phyloP scores from a whole-genome alignment of 2,329 filamentous ascomycete genomes.

The Cladophialophora psammophila region DNA sequence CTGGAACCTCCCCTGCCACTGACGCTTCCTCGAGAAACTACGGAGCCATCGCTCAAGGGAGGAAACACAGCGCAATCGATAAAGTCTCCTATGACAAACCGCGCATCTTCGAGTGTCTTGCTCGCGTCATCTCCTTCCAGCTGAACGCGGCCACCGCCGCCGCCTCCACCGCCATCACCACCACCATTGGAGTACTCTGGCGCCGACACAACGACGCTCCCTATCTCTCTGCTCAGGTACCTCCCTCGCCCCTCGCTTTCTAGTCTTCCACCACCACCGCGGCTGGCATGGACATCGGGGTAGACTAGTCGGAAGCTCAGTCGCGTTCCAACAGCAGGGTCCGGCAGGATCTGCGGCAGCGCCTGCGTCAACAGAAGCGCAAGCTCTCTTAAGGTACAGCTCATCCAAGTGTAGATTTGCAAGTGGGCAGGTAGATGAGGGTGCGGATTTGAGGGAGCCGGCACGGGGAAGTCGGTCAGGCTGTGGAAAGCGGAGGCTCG shows the following conservation, averaged over 20 bases:
- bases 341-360: slow-evolving; percentile 73
- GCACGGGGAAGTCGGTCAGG: slow-evolving; percentile 51
- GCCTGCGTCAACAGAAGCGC: slow-evolving; percentile 76
- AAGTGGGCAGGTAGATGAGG: slow-evolving; percentile 70
- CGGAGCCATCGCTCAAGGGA: slow-evolving; percentile 74
- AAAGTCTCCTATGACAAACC: slow-evolving; percentile 89
- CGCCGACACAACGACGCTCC: slow-evolving; percentile 75
- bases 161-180: slow-evolving; percentile 49
- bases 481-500: slow-evolving; percentile 74
- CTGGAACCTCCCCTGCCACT: slow-evolving; percentile 43
- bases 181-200: slow-evolving; percentile 50
- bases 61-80: slow-evolving; percentile 82
- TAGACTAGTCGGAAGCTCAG: slow-evolving; percentile 88
- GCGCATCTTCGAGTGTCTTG: slow-evolving; percentile 77
- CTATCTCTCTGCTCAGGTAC: slow-evolving; percentile 81
- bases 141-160: slow-evolving; percentile 44
- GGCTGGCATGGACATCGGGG: slow-evolving; percentile 68
- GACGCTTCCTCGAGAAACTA: slow-evolving; percentile 52
- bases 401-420: slow-evolving; percentile 85
- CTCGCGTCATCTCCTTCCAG: slow-evolving; percentile 66
- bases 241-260: slow-evolving; percentile 57
- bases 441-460: slow-evolving; percentile 61
- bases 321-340: slow-evolving; percentile 74
- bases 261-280: slow-evolving; percentile 41
- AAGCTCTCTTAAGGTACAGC: slow-evolving; percentile 81